These are phyloP conservation scores for Astragalus glycyphyllos DNA, from an alignment of 306 rosid species.

Conservation along the genomic window DNA sequence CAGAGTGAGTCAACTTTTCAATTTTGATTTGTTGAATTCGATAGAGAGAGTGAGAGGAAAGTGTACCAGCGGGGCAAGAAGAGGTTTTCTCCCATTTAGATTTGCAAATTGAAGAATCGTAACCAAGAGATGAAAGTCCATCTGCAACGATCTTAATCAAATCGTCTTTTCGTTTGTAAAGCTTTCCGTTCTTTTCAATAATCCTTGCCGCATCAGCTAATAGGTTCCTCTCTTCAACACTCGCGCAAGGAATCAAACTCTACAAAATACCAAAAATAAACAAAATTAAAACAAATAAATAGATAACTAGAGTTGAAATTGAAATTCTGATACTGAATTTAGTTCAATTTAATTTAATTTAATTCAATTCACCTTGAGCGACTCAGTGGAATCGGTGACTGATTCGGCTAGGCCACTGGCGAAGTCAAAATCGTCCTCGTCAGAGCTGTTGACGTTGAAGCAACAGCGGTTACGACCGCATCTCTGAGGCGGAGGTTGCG, in stretches of 20 bases:
- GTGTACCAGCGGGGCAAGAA: constrained; percentile 76
- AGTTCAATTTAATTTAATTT: neutral
- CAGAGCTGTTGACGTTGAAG: constrained; percentile 88
- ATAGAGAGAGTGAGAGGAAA: neutral
- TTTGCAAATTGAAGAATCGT: constrained; percentile 79
- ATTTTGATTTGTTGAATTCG: neutral
- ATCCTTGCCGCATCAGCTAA: constrained; percentile 80
- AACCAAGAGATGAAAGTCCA: constrained; percentile 69
- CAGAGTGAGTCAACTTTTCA: neutral
- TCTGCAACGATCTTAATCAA: constrained; percentile 69
- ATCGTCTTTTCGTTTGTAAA: constrained; percentile 69
- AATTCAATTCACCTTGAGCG: constrained; percentile 66
- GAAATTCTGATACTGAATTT: neutral
- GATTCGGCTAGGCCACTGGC: constrained; percentile 49
- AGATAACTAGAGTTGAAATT: neutral
- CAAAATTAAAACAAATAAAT: neutral
- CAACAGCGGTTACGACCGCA: constrained; percentile 92
- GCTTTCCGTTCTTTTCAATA: constrained; percentile 73
- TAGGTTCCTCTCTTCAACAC: constrained; percentile 80
- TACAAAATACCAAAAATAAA: constrained; percentile 12
- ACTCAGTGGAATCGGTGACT: constrained; percentile 60
- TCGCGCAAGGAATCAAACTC: constrained; percentile 75
- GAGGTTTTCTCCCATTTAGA: constrained; percentile 94
- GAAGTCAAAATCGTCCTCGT: constrained; percentile 69
- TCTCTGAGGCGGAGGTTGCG: constrained; percentile 46